Base-by-base conservation (phyloP, 1,139 yeast genomes). In the Geotrichum australiense region DNA sequence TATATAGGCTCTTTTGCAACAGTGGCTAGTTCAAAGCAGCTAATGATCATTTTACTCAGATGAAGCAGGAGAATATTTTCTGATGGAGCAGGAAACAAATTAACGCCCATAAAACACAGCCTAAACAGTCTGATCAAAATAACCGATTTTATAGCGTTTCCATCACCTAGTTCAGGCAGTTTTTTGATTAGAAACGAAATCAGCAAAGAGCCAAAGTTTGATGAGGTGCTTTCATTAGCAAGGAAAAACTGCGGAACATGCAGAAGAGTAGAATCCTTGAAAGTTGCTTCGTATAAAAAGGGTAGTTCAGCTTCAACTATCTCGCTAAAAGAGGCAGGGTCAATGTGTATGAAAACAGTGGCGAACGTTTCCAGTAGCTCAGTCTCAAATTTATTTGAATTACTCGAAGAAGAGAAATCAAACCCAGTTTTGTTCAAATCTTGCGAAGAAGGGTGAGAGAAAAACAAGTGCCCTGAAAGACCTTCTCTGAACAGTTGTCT, bases 311-410 rank as follows among this genome's bases (percentile, higher is more conserved):
- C 72, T 48, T 80, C 85, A 7, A 89, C 81, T 50, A 91, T 81
- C 62, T 93, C 99, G 58, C 86, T 89, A 61, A 93, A 93, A 1
- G 96, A 84, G 1, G 97, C 91, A 16, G 96, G 93, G 56, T 93
- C 99, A 43, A 93, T 74, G 58, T 87, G 95, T 54, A 87, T 85
- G 61, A 86, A 93, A 52, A 91, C 85, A 1, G 95, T 83, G 0
- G 96, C 96, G 59, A 93, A 79, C 2, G 89, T 82, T 59, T 93
- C 98, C 95, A 91, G 87, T 47, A 89, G 69, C 53, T 93, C 98
- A 53, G 91, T 87, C 49, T 89, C 96, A 56, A 89, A 97, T 52
- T 86, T 87, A 0, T 94, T 80, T 1, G 94, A 83, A 21, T 21
- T 32, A 12, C 35, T 40, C 2, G 89, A 78, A 19, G 35, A 35